Base-by-base conservation (phyloP, 2,329 filamentous ascomycete genomes). In the Gyromitra esculenta region DNA sequence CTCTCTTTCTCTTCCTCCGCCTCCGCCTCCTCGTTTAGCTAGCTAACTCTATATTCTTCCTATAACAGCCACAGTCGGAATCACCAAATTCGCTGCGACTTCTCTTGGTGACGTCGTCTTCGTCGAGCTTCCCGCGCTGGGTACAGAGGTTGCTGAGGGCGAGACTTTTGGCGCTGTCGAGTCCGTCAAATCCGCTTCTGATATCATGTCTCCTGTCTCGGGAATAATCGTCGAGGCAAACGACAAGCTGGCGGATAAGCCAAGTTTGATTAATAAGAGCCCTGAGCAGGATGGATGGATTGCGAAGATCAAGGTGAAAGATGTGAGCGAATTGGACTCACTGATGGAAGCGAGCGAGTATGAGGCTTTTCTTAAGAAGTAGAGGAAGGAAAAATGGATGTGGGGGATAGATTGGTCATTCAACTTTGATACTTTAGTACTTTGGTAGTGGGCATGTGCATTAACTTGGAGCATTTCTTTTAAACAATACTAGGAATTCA, bases 161-260 rank as follows among this genome's bases (percentile, higher is more conserved):
- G 95, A 98, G 83, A 88, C 91, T 79, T 92, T 98, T 81, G 96
- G 96, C 80, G 94, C 95, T 77, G 95, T 99, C 81, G 96, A 99
- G 87, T 97, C 94, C 1, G 96, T 99, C 84, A 99, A 99, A 88
- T 96, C 92, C 78, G 96, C 96, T n/a, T 95, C 93, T 79, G 96
- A 99, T 84, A 97, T 99, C 87, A 91, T 97, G 86, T 91, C 93
- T 13, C 96, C 96, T 18, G 88, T 97, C 80, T 86, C 88, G 67
- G 95, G 95, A 82, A 91, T 86, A 80, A 89, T 99, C 77, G 87
- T 89, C 48, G 89, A 91, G 82, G 87, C 90, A 81, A 99, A 99
- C 86, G 82, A 83, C 9, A 82, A 86, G 76, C 88, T 99, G 78
- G 92, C 96, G 84, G 91, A 96, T 84, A 94, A 92, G 86, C 95